These are phyloP conservation scores for Acrodontium crateriforme DNA, from an alignment of 2,329 filamentous ascomycete species.

Conservation along the genomic window DNA sequence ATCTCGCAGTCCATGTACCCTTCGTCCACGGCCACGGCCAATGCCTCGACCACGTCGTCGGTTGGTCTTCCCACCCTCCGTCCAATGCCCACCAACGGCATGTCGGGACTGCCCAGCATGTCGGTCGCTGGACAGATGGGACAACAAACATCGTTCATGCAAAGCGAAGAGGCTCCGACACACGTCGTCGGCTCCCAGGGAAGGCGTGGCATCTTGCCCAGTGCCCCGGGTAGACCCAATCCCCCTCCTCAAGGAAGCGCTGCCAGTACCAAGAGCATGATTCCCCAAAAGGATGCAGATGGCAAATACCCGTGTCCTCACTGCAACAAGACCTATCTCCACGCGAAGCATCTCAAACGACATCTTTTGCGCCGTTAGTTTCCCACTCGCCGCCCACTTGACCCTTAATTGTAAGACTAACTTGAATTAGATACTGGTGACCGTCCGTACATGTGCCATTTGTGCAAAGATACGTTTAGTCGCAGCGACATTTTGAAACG, in stretches of 20 bases:
- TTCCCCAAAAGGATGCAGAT: constrained; percentile 88
- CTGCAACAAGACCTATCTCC: constrained; percentile 95
- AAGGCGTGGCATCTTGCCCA: constrained; percentile 78
- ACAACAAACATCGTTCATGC: constrained; percentile 23
- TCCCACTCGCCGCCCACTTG: background rate
- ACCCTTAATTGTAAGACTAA: no score
- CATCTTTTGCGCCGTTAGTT: constrained; percentile 89
- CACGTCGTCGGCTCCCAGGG: constrained; percentile 94
- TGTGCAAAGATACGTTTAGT: constrained; percentile 96
- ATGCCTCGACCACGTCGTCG: constrained; percentile 10
- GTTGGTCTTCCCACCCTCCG: constrained; percentile 26
- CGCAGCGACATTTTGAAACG: constrained; percentile 97
- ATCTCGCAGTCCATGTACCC: constrained; percentile 17
- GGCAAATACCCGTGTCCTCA: constrained; percentile 97
- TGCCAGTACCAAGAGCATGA: constrained; percentile 54
- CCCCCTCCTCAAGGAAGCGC: constrained; percentile 56
- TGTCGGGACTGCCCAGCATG: constrained; percentile 24
- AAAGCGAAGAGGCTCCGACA: constrained; percentile 44
- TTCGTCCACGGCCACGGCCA: constrained; percentile 19
- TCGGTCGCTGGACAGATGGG: constrained; percentile 15
- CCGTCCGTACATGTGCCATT: constrained; percentile 92
- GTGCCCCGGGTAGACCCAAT: constrained; percentile 71
- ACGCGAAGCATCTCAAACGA: constrained; percentile 93
- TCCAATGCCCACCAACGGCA: constrained; percentile 27
- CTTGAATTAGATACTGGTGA: constrained; percentile 70